Percentiles rank a stretch among this genome's conserved stretches.
phyloP scores from a whole-genome alignment of 2,329 filamentous ascomycete species.

The Stagonosporopsis tanaceti region DNA sequence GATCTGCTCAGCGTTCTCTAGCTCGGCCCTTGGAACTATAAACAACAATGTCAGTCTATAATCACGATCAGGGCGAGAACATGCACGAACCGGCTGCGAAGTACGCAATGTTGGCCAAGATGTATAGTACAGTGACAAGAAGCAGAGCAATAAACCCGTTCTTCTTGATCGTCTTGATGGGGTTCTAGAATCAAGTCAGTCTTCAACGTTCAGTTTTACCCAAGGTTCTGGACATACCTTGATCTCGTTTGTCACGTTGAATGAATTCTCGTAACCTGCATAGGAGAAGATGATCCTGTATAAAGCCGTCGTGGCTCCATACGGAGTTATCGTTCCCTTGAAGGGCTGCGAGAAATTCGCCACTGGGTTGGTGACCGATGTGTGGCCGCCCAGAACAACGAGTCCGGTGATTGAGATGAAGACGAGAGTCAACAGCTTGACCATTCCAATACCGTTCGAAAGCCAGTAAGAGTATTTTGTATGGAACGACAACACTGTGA shows the following conservation, averaged over 20 bases:
- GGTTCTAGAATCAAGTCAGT: slow-evolving; percentile 48
- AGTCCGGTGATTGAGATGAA: slow-evolving; percentile 63
- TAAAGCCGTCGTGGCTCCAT: slow-evolving; percentile 65
- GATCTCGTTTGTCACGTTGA: slow-evolving; percentile 69
- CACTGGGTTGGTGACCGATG: slow-evolving; percentile 59
- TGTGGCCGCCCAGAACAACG: slow-evolving; percentile 67
- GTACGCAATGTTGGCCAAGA: slow-evolving; percentile 68
- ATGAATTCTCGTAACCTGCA: slow-evolving; percentile 65
- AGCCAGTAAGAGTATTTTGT: slow-evolving; percentile 66
- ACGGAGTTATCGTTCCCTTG: slow-evolving; percentile 56
- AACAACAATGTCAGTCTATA: background rate
- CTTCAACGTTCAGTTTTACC: too few relatives aligned
- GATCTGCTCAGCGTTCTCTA: slow-evolving; percentile 60
- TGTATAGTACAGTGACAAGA: slow-evolving; percentile 62
- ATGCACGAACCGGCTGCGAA: slow-evolving; percentile 59
- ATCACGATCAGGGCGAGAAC: background rate
- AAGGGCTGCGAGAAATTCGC: slow-evolving; percentile 66
- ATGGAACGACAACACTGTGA: slow-evolving; percentile 57
- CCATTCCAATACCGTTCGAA: slow-evolving; percentile 63
- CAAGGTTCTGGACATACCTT: slow-evolving; percentile 36
- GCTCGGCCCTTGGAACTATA: slow-evolving; percentile 59
- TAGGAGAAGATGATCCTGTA: slow-evolving; percentile 68
- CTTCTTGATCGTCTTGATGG: slow-evolving; percentile 61
- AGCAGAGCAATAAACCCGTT: slow-evolving; percentile 58
- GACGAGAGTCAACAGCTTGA: slow-evolving; percentile 68